phyloP scores from a whole-genome alignment of 2,329 filamentous ascomycete genomes.

The Hysterium pulicare region DNA sequence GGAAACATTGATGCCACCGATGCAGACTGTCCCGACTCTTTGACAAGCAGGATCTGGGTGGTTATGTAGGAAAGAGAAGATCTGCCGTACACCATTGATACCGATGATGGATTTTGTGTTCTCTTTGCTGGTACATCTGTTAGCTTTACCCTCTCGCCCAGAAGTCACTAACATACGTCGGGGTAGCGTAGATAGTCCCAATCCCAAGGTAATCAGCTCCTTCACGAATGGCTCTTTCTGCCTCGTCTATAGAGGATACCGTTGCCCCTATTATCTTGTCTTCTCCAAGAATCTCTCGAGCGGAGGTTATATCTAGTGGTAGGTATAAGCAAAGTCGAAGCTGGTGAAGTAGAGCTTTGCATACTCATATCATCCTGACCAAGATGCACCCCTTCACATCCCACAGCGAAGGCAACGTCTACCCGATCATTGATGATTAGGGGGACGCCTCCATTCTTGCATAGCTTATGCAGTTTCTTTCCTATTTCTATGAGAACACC shows the following conservation, averaged over 20 bases:
- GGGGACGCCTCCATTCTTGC: conserved; percentile 65
- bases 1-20: conserved; percentile 77
- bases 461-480: conserved; percentile 67
- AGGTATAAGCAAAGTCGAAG: no score
- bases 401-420: conserved; percentile 80
- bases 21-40: conserved; percentile 63
- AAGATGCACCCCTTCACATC: conserved; percentile 88
- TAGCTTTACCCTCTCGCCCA: no score
- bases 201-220: conserved; percentile 92
- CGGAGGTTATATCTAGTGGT: conserved; percentile 58
- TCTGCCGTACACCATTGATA: conserved; percentile 64
- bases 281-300: conserved; percentile 69
- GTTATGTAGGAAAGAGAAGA: conserved; percentile 59
- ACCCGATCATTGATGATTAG: conserved; percentile 91
- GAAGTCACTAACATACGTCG: no score
- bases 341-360: no score
- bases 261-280: conserved; percentile 86
- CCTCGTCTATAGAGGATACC: conserved; percentile 71
- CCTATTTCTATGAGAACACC: conserved; percentile 68
- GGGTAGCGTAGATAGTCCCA: conserved; percentile 82
- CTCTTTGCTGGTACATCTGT: conserved; percentile 79
- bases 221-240: conserved; percentile 63
- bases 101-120: conserved; percentile 83
- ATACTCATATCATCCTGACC: conserved; percentile 89
- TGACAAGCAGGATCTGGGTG: conserved; percentile 25